Conservation (phyloP, 371 early-diverging fungal genomes). For the Apophysomyces ossiformis region DNA sequence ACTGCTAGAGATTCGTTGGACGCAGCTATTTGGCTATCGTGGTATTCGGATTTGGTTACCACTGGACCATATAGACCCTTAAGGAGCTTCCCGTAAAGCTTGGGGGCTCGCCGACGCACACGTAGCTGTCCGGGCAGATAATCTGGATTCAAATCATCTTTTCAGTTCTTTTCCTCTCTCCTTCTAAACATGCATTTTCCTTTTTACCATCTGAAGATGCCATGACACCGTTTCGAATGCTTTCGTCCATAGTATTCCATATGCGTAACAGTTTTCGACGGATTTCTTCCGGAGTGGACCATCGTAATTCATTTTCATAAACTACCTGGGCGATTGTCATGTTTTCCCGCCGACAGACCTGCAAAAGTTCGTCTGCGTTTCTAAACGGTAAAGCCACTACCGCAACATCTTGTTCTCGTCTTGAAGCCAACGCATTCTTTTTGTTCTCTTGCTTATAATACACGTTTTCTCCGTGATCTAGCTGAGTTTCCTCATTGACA, state of each 20-base stretch:
- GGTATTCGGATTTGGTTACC: constrained; percentile 26
- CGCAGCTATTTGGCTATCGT: constrained; percentile 28
- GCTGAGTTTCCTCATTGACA: constrained; percentile 85
- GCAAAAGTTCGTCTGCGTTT: constrained; percentile 78
- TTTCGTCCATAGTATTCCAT: constrained; percentile 94
- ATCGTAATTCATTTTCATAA: constrained; percentile 90
- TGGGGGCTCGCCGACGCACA: constrained; percentile 89
- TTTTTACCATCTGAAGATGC: constrained; percentile 41
- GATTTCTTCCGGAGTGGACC: constrained; percentile 85
- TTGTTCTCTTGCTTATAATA: constrained; percentile 70
- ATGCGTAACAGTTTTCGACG: constrained; percentile 73
- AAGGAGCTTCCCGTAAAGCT: constrained; percentile 83
- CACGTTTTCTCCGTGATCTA: constrained; percentile 87
- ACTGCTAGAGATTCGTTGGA: constrained; percentile 6
- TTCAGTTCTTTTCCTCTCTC: not conserved
- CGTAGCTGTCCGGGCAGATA: constrained; percentile 85
- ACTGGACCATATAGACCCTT: constrained; percentile 72
- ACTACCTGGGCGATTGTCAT: constrained; percentile 96
- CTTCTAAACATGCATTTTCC: not conserved
- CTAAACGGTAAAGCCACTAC: constrained; percentile 88
- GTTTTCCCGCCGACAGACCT: constrained; percentile 81
- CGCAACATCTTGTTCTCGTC: constrained; percentile 72
- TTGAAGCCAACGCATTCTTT: constrained; percentile 38
- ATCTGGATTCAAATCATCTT: constrained; percentile 9
- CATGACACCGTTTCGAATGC: constrained; percentile 79